Conservation (phyloP, 1,139 yeast species). For the Zygosaccharomyces pseudobailii region DNA sequence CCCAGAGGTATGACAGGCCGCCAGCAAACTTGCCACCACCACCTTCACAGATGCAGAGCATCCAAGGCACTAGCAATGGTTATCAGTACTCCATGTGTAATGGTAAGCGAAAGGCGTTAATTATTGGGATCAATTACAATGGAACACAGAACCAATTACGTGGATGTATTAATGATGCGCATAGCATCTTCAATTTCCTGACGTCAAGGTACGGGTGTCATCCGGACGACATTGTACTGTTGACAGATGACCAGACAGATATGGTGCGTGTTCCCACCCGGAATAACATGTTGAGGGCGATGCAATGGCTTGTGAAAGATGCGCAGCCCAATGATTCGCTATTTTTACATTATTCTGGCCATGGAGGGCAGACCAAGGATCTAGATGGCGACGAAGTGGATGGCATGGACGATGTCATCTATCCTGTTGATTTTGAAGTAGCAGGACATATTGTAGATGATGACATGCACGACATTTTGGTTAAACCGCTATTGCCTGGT, state of each 20-base stretch:
- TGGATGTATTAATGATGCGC: constrained; percentile 85
- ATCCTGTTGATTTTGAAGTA: constrained; percentile 79
- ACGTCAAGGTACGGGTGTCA: constrained; percentile 59
- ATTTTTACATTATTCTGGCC: constrained; percentile 89
- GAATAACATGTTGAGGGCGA: constrained; percentile 75
- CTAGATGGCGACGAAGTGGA: constrained; percentile 86
- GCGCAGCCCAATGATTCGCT: constrained; percentile 84
- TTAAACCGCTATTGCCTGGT: constrained; percentile 71
- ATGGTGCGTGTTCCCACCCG: constrained; percentile 67
- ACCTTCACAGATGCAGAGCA: constrained; percentile 23
- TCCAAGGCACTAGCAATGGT: constrained; percentile 26
- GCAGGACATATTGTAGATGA: constrained; percentile 80
- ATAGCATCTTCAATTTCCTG: constrained; percentile 56
- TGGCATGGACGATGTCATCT: constrained; percentile 85
- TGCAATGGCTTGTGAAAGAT: constrained; percentile 83
- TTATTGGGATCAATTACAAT: constrained; percentile 83
- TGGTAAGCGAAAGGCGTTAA: constrained; percentile 73
- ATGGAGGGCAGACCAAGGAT: constrained; percentile 83
- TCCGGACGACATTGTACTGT: constrained; percentile 74
- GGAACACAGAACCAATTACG: constrained; percentile 66
- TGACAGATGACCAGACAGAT: constrained; percentile 68
- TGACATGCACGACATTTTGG: constrained; percentile 77
- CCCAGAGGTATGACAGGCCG: constrained; percentile 12
- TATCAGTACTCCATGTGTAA: constrained; percentile 73
- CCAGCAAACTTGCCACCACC: constrained; percentile 21